These are phyloP conservation scores for Epithele typhae DNA, from an alignment of 768 basidiomycete genomes.

Conservation along the genomic window DNA sequence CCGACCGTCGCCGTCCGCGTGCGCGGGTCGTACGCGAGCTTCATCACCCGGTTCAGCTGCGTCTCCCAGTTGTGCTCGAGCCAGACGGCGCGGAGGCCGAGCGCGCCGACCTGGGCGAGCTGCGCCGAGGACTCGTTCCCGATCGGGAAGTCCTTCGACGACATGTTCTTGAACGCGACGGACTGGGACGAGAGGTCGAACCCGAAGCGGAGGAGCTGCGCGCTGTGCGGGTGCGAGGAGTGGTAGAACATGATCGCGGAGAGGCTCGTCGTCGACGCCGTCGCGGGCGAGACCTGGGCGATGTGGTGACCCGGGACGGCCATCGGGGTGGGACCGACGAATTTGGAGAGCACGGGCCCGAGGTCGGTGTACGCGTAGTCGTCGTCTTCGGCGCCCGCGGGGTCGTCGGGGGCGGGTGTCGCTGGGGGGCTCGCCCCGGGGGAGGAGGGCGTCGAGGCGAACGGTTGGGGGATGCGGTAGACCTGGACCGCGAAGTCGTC, in stretches of 20 bases:
- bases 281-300: slow-evolving; percentile 13
- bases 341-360: slow-evolving; percentile 17
- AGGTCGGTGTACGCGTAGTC: slow-evolving; percentile 15
- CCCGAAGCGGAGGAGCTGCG: slow-evolving; percentile 17
- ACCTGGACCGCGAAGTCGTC: slow-evolving; percentile 27
- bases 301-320: slow-evolving; percentile 18
- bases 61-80: slow-evolving; percentile 46
- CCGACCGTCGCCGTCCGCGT: slow-evolving; percentile 21
- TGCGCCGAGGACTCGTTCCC: slow-evolving; percentile 21
- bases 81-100: slow-evolving; percentile 49
- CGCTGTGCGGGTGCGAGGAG: slow-evolving; percentile 9
- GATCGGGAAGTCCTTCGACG: slow-evolving; percentile 16
- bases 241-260: slow-evolving; percentile 19
- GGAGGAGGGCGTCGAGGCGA: slow-evolving; percentile 1
- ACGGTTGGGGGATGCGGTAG: slow-evolving; percentile 26
- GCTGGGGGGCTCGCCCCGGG: slow-evolving; percentile 3
- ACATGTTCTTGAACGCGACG: slow-evolving; percentile 1
- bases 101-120: slow-evolving; percentile 27
- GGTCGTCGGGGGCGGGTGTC: not conserved
- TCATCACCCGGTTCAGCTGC: slow-evolving; percentile 46
- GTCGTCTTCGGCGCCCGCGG: slow-evolving; percentile 1
- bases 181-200: slow-evolving; percentile 3
- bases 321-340: slow-evolving; percentile 13
- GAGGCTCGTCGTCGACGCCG: slow-evolving; percentile 12
- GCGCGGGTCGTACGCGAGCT: slow-evolving; percentile 30